Evolutionary conservation across 176 grass and related monocot species (phyloP).

Genomic region (Microstegium vimineum): DNA sequence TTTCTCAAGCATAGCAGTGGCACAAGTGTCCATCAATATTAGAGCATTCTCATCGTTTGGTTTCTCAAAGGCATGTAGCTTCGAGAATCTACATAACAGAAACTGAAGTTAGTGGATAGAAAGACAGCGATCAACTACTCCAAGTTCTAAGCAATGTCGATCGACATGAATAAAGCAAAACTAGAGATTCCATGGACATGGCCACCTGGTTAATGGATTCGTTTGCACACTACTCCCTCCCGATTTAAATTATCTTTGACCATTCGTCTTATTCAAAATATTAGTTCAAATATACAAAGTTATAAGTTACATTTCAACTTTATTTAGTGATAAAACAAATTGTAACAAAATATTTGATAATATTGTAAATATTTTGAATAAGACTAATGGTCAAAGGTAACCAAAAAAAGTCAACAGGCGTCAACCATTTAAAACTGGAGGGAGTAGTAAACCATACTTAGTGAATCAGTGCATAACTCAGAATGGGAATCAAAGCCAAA

Average conservation of each 20-base stretch:
- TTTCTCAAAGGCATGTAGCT: constrained; percentile 66
- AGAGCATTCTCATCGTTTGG: constrained; percentile 69
- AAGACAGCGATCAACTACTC: neutral
- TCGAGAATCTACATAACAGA: constrained; percentile 60
- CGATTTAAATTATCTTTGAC: neutral
- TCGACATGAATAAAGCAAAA: neutral
- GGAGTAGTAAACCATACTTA: neutral
- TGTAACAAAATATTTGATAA: constrained; percentile 5
- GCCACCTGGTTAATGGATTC: neutral
- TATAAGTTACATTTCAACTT: neutral
- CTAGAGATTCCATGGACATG: neutral
- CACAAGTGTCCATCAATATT: constrained; percentile 64
- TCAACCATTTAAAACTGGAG: constrained; percentile 12
- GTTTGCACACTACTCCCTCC: neutral
- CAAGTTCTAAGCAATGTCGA: neutral
- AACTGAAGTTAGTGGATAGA: constrained; percentile 22
- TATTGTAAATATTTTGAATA: neutral
- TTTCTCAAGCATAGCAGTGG: constrained; percentile 55
- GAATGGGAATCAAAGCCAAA: neutral
- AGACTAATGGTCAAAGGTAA: neutral
- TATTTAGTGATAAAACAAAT: constrained; percentile 9
- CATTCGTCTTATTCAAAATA: neutral
- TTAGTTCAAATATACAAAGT: constrained; percentile 1
- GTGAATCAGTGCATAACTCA: neutral
- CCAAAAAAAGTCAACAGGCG: neutral